Base-by-base conservation (phyloP, 352 stramenopile species). In the Phytophthora uliginosa region DNA sequence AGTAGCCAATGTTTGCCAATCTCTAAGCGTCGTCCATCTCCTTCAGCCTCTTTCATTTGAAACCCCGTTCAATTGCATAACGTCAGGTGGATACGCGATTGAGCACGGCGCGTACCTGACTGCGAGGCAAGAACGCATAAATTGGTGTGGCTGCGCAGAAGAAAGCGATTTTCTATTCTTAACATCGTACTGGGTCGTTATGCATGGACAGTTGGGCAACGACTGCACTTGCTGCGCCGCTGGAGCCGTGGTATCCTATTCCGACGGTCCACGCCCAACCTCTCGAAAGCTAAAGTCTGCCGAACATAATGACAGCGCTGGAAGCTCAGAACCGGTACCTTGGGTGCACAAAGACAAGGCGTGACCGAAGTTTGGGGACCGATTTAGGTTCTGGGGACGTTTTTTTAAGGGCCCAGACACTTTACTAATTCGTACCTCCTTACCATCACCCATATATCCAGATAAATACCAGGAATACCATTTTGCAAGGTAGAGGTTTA, bases 1-100 rank as follows among this genome's bases (percentile, higher is more conserved):
- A 52, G 45, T 12, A 74, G 67, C 12, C 60, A 42, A 2, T 74
- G 67, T 74, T 74, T 74, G 67, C 54, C 67, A 74, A 70, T 74
- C 66, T 65, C 22, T 24, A 59, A 40, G n/a, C 10, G 45, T 13
- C 5, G 45, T 20, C 34, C 67, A 74, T 74, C 67, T n/a, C 53
- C 34, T 60, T 58, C 50, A 45, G 54, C 66, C 42, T 69, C 59
- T 51, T 22, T 56, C 3, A 45, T 36, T 74, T 38, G 7, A 74
- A 64, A 2, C 0, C 26, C 5, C 56, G 42, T 22, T 24, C 17
- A 51, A 51, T 17, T 3, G 17, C 17, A 51, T 51, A 51, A 4
- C 18, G n/a, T 51, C n/a, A 22, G 7, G 42, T 24, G 42, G 8
- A 18, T 15, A 70, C 64, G 67, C 33, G 18, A 10, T 56, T 53